Conservation (phyloP, 164 flowering plant genomes). For the Vitis cinerea region DNA sequence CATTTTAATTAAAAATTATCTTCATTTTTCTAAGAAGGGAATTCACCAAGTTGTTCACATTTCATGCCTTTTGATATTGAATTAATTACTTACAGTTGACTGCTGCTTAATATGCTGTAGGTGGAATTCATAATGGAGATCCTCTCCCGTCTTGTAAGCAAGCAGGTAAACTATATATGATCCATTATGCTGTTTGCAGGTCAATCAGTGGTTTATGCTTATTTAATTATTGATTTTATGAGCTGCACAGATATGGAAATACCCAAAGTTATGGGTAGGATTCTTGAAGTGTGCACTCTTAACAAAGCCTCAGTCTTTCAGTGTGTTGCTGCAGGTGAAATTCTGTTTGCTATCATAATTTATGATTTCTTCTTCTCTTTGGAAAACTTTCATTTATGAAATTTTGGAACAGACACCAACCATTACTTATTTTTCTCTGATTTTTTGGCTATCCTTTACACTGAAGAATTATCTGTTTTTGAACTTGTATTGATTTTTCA, state of each 20-base stretch:
- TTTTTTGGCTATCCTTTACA: too few species aligned
- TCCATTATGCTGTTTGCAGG: not conserved
- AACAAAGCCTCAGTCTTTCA: constrained; percentile 88
- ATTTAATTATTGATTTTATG: constrained; percentile 3
- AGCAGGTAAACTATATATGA: constrained; percentile 58
- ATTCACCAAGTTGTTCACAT: too few species aligned
- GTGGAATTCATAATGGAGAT: constrained; percentile 91
- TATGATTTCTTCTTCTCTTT: not conserved
- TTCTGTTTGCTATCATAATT: not conserved
- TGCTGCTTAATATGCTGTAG: constrained; percentile 37
- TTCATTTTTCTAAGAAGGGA: too few species aligned
- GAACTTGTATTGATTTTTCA: constrained; percentile 25
- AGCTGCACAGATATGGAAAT: constrained; percentile 86
- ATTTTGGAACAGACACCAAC: not conserved
- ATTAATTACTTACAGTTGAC: not conserved
- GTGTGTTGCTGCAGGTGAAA: constrained; percentile 84
- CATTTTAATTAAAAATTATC: too few species aligned
- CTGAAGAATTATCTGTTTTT: not conserved
- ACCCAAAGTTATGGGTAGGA: constrained; percentile 97
- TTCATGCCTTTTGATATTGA: not conserved
- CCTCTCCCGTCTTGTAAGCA: constrained; percentile 89
- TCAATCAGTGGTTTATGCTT: constrained; percentile 6
- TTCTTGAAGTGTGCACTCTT: constrained; percentile 84
- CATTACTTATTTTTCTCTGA: too few species aligned
- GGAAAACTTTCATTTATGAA: constrained; percentile 1